A percentile compares a stretch with the other conserved stretches of the same genome.
These are phyloP conservation scores for Melastoma candidum DNA, from an alignment of 441 rosid species.

Conservation along the genomic window DNA sequence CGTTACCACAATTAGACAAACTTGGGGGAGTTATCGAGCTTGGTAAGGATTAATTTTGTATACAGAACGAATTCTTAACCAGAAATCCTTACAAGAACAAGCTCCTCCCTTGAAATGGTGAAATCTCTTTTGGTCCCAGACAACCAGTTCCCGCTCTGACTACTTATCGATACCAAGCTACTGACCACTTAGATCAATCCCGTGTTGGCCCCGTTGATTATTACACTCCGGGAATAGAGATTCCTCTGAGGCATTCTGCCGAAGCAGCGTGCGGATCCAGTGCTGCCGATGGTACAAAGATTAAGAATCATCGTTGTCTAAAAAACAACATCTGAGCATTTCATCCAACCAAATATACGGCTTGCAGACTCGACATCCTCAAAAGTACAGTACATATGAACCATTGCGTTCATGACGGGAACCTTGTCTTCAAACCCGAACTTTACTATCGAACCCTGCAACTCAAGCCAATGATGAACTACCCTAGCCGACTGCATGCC, in stretches of 20 bases:
- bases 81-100: conserved; percentile 49
- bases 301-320: conserved; percentile 66
- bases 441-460: conserved; percentile 38
- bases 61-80: conserved; percentile 20
- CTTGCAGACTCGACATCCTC: conserved; percentile 42
- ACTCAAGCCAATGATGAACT: conserved; percentile 33
- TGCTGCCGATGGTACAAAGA: conserved; percentile 31
- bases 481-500: conserved; percentile 36
- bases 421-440: conserved; percentile 44
- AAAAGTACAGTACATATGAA: conserved; percentile 46
- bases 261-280: conserved; percentile 41
- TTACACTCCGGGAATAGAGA: conserved; percentile 58
- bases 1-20: too few species aligned
- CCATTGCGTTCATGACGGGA: conserved; percentile 48
- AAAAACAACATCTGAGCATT: conserved; percentile 41
- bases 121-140: conserved; percentile 47
- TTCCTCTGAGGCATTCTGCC: conserved; percentile 65
- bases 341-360: conserved; percentile 27
- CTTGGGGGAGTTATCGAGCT: too few species aligned
- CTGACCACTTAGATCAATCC: too few species aligned
- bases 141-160: conserved; percentile 35
- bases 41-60: too few species aligned
- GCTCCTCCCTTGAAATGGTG: conserved; percentile 43
- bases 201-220: conserved; percentile 29
- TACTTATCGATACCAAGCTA: conserved; percentile 14